Evolutionary conservation across 2,329 filamentous ascomycete genomes (phyloP).

Genomic region (Keithomyces neogunnii): DNA sequence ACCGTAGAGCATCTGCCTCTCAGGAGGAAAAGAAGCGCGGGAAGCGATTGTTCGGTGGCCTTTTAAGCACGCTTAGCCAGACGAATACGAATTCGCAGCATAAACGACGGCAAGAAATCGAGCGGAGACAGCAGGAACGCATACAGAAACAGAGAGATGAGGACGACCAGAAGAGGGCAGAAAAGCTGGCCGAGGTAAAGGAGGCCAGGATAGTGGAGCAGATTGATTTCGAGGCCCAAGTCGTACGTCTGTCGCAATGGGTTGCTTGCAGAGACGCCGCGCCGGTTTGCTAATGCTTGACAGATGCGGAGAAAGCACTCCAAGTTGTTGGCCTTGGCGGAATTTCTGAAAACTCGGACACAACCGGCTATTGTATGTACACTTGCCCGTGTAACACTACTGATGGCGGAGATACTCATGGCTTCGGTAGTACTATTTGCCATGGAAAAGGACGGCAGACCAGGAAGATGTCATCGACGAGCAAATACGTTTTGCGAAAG

Average conservation of each 20-base stretch:
- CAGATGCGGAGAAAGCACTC: conserved; percentile 70
- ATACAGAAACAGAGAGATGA: conserved; percentile 64
- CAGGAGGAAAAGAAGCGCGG: conserved; percentile 78
- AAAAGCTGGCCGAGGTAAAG: conserved; percentile 55
- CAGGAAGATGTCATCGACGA: conserved; percentile 64
- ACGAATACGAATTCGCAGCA: conserved; percentile 53
- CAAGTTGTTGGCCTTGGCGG: conserved; percentile 62
- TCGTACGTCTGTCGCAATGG: conserved; percentile 40
- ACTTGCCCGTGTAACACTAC: neutral
- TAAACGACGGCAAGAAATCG: conserved; percentile 69
- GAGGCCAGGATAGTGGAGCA: conserved; percentile 59
- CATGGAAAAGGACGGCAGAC: conserved; percentile 62
- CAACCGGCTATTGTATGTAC: conserved; percentile 64
- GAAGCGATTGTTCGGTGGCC: conserved; percentile 75
- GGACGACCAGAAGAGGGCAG: conserved; percentile 57
- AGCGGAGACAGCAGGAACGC: conserved; percentile 71
- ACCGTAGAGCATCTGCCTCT: conserved; percentile 17
- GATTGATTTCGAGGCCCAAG: conserved; percentile 64
- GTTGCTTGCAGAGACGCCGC: too few species aligned
- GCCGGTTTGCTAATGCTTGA: neutral
- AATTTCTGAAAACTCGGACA: conserved; percentile 62
- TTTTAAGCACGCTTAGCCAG: conserved; percentile 72
- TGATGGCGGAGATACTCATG: neutral
- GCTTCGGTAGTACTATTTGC: conserved; percentile 65
- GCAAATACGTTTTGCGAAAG: conserved; percentile 60